A percentile compares a stretch with the other conserved stretches of the same genome.
phyloP scores from a whole-genome alignment of 192 early-diverging fungal species.

The Fimicolochytrium jonesii region DNA sequence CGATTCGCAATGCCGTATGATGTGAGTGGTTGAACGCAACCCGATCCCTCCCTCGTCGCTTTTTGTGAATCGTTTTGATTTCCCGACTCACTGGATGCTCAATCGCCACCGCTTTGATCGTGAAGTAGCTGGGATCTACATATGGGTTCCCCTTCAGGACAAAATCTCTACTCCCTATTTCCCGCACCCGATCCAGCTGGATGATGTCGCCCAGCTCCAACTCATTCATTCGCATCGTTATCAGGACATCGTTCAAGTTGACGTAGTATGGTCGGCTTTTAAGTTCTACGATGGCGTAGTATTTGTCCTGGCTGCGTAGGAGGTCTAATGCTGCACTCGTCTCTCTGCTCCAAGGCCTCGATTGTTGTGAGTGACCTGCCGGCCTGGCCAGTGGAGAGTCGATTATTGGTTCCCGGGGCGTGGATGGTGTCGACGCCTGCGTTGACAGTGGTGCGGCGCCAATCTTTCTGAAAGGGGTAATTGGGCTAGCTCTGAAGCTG shows the following conservation, averaged over 20 bases:
- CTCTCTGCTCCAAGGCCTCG: too few species aligned
- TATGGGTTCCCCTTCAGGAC: conserved; percentile 83
- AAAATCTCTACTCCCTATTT: conserved; percentile 80
- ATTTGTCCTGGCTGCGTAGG: conserved; percentile 32
- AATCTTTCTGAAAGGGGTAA: too few species aligned
- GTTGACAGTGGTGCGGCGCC: too few species aligned
- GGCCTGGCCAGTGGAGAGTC: too few species aligned
- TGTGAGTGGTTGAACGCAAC: conserved; percentile 33
- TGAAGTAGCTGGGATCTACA: conserved; percentile 65
- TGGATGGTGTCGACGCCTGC: too few species aligned
- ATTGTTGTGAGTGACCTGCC: too few species aligned
- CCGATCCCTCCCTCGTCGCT: conserved; percentile 30
- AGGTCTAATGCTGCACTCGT: too few species aligned
- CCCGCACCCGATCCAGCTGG: conserved; percentile 77
- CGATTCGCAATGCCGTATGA: conserved; percentile 44
- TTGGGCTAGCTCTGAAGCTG: too few species aligned
- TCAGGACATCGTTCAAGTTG: conserved; percentile 81
- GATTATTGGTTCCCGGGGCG: too few species aligned
- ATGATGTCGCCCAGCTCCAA: conserved; percentile 84
- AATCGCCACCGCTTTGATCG: conserved; percentile 79
- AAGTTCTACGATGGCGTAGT: conserved; percentile 86
- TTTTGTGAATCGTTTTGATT: conserved; percentile 34
- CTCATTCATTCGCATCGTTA: conserved; percentile 78
- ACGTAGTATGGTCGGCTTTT: conserved; percentile 84
- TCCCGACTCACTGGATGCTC: conserved; percentile 68